Conservation (phyloP, 2,329 filamentous ascomycete genomes). For the Phyllosticta citribraziliensis region DNA sequence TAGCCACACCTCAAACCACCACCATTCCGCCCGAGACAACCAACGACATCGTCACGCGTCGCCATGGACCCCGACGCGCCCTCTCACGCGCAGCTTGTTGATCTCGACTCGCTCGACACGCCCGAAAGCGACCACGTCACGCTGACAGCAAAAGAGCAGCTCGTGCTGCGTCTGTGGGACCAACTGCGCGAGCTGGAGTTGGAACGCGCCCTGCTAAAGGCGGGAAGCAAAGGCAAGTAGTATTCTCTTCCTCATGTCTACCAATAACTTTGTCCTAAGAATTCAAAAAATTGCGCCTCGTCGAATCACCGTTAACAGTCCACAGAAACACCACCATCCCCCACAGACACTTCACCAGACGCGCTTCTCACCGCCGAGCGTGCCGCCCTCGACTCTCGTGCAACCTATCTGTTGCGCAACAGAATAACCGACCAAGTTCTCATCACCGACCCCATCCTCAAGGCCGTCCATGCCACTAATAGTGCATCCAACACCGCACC, state of each 20-base stretch:
- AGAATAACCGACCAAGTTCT: constrained; percentile 60
- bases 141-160: constrained; percentile 57
- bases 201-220: constrained; percentile 57
- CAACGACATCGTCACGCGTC: constrained; percentile 4
- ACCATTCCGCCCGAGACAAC: constrained; percentile 2
- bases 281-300: background rate
- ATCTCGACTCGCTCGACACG: constrained; percentile 32
- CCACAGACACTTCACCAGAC: constrained; percentile 29
- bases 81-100: constrained; percentile 9
- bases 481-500: constrained; percentile 15
- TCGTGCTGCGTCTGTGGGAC: constrained; percentile 61
- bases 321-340: background rate
- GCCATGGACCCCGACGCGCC: constrained; percentile 1
- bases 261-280: background rate
- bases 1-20: constrained; percentile 8
- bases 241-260: background rate
- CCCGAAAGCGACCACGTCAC: constrained; percentile 39
- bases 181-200: constrained; percentile 60
- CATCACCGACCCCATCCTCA: constrained; percentile 64
- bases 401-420: constrained; percentile 59
- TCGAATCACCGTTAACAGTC: background rate
- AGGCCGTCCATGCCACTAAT: constrained; percentile 55
- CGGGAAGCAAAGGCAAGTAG: constrained; percentile 21
- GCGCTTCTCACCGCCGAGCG: constrained; percentile 45
- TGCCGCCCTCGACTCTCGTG: constrained; percentile 59